phyloP scores from a whole-genome alignment of 2,329 filamentous ascomycete species.

The Cryoendolithus antarcticus region DNA sequence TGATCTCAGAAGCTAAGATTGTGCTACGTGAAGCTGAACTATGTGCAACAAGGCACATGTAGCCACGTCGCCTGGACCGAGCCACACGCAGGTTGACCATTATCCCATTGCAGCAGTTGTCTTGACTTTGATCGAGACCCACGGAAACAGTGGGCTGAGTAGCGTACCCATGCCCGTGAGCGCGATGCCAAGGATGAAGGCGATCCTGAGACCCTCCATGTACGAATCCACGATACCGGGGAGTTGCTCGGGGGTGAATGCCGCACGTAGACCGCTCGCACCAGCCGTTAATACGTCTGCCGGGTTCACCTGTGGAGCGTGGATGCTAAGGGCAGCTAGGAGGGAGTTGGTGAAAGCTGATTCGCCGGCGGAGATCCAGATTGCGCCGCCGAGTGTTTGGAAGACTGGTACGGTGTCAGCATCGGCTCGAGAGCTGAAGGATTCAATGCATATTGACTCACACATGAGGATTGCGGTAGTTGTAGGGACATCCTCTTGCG shows the following conservation, averaged over 20 bases:
- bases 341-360: constrained; percentile 7
- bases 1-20: neutral
- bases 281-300: constrained; percentile 18
- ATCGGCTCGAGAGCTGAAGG: neutral
- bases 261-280: constrained; percentile 19
- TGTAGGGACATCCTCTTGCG: constrained; percentile 25
- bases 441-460: neutral
- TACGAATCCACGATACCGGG: constrained; percentile 20
- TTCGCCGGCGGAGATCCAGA: constrained; percentile 5
- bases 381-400: constrained; percentile 19
- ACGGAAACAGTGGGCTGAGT: neutral
- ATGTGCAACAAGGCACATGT: too few relatives aligned
- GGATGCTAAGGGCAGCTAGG: neutral
- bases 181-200: constrained; percentile 2
- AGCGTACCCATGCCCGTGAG: constrained; percentile 3
- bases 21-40: too few relatives aligned
- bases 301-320: constrained; percentile 16
- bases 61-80: too few relatives aligned
- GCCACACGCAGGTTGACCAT: neutral
- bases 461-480: constrained; percentile 29
- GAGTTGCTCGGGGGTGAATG: constrained; percentile 16
- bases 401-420: constrained; percentile 21
- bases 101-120: neutral
- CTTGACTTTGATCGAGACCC: neutral
- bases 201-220: constrained; percentile 19